Evolutionary conservation across 768 basidiomycete species (phyloP), one percentile per base, ranked within the genome.

Genomic region (Lactarius indigo): DNA sequence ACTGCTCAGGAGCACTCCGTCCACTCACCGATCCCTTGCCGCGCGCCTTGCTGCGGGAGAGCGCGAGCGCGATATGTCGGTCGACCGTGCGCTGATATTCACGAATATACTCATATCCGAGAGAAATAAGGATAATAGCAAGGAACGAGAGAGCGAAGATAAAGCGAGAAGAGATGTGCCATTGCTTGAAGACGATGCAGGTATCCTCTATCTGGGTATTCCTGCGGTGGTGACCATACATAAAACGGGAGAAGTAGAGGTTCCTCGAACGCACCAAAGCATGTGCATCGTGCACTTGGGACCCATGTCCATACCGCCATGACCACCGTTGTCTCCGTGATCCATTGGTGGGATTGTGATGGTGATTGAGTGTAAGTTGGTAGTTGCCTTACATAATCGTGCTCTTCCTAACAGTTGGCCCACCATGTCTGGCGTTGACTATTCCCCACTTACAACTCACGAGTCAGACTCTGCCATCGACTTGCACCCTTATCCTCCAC

Each of bases 91-190:
- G 82, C 75, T 86, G 85, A 69, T 87, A 81, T 50, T 81, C 80
- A 61, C 91, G 86, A 59, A 94, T 82, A 75, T 90, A 94, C 74
- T 95, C 92, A 76, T 87, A 94, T 64, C 87, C 77, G n/a, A 92
- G 78, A 59, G 90, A 86, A 33, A 95, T 82, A 0, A 76, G 77
- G 63, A 88, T 81, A 75, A 94, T 86, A 63, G 79, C 82, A 68
- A 87, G 54, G 75, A 85, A 87, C 30, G 91, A 92, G 66, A 88
- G 68, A 68, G 87, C 68, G 74, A 95, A 92, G 30, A 78, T 75
- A 65, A 79, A 68, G 59, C 74, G 78, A 28, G 87, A 83, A 67
- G 73, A 78, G 71, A 94, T 85, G 78, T 92, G 91, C 90, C 92
- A 94, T 68, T 82, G 81, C 17, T 74, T 78, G 79, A 93, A 92